Conservation (phyloP, 2,329 filamentous ascomycete genomes). For the Arthrinium phaeospermum region DNA sequence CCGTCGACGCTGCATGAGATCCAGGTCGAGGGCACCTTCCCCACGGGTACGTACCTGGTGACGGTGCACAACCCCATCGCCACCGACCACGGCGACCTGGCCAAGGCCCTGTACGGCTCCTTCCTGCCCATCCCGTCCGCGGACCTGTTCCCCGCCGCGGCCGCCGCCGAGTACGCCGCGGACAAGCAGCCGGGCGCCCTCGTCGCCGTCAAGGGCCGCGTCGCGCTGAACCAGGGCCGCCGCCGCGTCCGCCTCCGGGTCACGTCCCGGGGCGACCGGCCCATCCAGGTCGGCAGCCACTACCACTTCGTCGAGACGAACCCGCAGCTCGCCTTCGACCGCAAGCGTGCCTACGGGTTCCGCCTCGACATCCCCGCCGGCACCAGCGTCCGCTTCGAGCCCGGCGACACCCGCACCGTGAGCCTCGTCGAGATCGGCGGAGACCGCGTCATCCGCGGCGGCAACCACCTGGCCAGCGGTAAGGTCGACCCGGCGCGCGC, state of each 20-base stretch:
- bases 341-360: constrained; percentile 80
- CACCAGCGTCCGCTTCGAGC: constrained; percentile 92
- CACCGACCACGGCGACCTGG: constrained; percentile 83
- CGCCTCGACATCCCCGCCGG: constrained; percentile 89
- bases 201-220: constrained; percentile 67
- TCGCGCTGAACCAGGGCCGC: constrained; percentile 76
- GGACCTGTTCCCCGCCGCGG: constrained; percentile 70
- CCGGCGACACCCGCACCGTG: constrained; percentile 89
- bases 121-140: constrained; percentile 81
- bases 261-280: constrained; percentile 85
- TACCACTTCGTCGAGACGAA: constrained; percentile 98
- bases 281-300: constrained; percentile 91
- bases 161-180: constrained; percentile 68
- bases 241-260: constrained; percentile 77
- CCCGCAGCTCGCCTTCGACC: constrained; percentile 87
- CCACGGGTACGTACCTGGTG: constrained; percentile 88
- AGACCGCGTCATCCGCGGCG: constrained; percentile 78
- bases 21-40: constrained; percentile 94
- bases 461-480: constrained; percentile 80
- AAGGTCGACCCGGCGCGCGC: constrained; percentile 67
- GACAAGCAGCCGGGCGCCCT: constrained; percentile 80
- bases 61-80: constrained; percentile 91
- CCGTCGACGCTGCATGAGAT: constrained; percentile 79
- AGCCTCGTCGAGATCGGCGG: constrained; percentile 89
- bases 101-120: constrained; percentile 86